Evolutionary conservation across 176 grass and related monocot species (phyloP), one percentile per base, ranked within the genome.

Genomic region (Zoysia japonica): DNA sequence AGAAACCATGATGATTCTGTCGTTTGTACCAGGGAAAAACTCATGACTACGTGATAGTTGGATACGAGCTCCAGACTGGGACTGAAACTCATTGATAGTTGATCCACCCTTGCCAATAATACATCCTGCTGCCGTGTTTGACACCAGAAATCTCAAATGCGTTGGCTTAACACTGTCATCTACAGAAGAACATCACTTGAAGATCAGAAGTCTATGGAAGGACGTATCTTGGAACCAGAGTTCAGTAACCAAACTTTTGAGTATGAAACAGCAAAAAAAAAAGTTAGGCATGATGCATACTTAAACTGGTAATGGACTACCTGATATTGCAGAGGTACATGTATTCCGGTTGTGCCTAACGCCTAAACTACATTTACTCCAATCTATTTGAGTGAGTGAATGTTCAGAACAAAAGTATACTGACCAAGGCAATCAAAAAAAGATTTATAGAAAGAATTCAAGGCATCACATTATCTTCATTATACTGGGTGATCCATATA

Each of bases 31-130:
- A 77, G 95, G 95, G 80, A 97, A 97, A 63, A 92, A 94, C 67
- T 97, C 95, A 81, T 97, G 87, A 75, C 88, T 92, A 47, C 95
- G 95, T 61, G 95, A 97, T 71, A 97, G 69, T 53, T 98, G 95
- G 74, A 98, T 98, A 82, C 95, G 95, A 76, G 95, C 87, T 55
- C 92, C 88, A 53, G 95, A 98, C 67, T 94, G 83, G 64, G 95
- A 88, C 78, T 97, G 95, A 39, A 97, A 94, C 16, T 97, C 95
- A 90, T 94, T 94, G 56, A 97, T 97, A 39, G 95, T 94, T 35
- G 89, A 88, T 66, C 95, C 95, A 61, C 95, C 95, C 90, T 97
- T 97, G 51, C 95, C 95, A 80, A 97, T 97, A 49, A 97, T 90
- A 80, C 87, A 94, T 52, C 95, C 95, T 82, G 95, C 95, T 89